Evolutionary conservation across 768 basidiomycete species (phyloP), one percentile per base, ranked within the genome.

Genomic region (Arthromyces matolae): DNA sequence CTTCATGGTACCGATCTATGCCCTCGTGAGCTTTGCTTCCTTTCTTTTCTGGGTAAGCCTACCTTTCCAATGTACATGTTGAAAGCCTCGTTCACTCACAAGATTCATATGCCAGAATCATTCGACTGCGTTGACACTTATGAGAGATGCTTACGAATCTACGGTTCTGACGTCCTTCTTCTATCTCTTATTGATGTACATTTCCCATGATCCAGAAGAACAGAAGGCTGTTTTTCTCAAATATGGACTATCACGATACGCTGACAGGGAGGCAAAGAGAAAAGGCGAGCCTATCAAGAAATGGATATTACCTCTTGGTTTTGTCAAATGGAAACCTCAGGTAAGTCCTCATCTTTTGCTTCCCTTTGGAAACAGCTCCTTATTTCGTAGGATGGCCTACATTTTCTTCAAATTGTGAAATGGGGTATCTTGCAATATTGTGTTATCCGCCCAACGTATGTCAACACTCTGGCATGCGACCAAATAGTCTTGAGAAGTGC

Each of bases 1-100:
- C 19, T 79, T 89, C 64, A 82, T 91, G 81, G 84, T 88, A 3
- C 85, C 86, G 2, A 72, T 88, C 25, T 91, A 91, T 60, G 80
- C 84, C 8, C 58, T 76, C 31, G 78, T 84, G 62, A 84, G 80
- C 57, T 74, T 84, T 47, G 73, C 79, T 1, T 84, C 84, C 4
- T 89, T 82, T 64, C 64, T 86, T 24, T 85, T 83, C 66, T 87
- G 84, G 82, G 83, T 83, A 59, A 52, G 68, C 12, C 13, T 25
- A 27, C 7, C 18, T 18, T 33, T 42, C 29, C 29, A 37, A 12
- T 20, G n/a, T n/a, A 12, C 49, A 13, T 8, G n/a, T n/a, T n/a
- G n/a, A n/a, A n/a, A n/a, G n/a, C n/a, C n/a, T n/a, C 12, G 18
- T 27, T 14, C 31, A 10, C 3, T 32, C 6, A 9, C 25, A 45